Evolutionary conservation across 106 monocot genomes (phyloP), one percentile per base, ranked within the genome.

Genomic region (Dendrobium officinale): DNA sequence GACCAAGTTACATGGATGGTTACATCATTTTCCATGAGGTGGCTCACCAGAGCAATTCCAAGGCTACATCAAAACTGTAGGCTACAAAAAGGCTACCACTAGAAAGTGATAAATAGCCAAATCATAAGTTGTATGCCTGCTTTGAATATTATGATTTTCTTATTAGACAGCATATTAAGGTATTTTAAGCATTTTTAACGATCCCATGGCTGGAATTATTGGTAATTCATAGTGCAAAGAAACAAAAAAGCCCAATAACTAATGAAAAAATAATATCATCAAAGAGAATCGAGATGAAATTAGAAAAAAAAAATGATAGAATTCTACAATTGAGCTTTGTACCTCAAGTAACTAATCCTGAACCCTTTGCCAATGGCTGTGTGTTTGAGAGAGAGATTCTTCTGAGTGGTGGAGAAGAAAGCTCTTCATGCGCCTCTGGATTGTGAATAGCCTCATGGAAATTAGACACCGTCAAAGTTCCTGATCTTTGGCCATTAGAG

Each of bases 401-500:
- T 37, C 72, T 78, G 40, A 84, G 58, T 10, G 79, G 78, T 9
- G 87, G 87, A 18, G 87, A 87, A 77, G 84, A 31, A 73, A 55
- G 22, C 24, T 77, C 84, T 64, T 81, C 84, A 17, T 17, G 77
- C 66, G 48, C 24, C 33, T 79, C 81, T 20, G 48, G 43, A 77
- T 59, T 83, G 73, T 72, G 67, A 76, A 68, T 43, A 68, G 79
- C 4, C n/a, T 79, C 80, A 37, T 75, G 42, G 11, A 76, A 67
- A 73, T 54, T 85, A 55, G 27, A 72, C 31, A 33, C 82, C 6
- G 77, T 61, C 45, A 72, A 20, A 2, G 43, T 77, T 41, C 78
- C 42, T 49, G 51, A 83, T 82, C 92, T 88, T 85, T 86, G 83
- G 74, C 87, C 67, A 66, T 84, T 85, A 68, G 89, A 85, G 9